Base-by-base conservation (phyloP, 257 asterid species). In the Striga asiatica region DNA sequence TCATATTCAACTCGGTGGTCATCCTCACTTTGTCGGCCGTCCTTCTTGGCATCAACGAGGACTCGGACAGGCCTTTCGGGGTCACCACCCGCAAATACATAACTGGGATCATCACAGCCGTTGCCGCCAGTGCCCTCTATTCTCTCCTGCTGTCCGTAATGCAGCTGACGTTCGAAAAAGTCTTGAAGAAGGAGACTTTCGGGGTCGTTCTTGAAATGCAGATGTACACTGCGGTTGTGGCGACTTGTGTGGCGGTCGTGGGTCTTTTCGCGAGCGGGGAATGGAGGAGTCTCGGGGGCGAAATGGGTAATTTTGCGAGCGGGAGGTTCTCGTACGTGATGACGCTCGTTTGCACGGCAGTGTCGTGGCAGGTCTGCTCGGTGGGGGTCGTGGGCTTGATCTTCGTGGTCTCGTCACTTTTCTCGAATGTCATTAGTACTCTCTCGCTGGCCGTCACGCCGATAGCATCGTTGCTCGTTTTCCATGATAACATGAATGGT, bases 401-500 rank as follows among this genome's bases (percentile, higher is more conserved):
- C 48, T 91, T 78, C 4, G 73, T 87, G 64, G 94, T 84, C 50
- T 78, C 96, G 0, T 87, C 96, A n/a, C 76, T 91, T 4, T 91
- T 87, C 74, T 91, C 96, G 4, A 87, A 91, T 31, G 98, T 80
- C 43, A 84, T 91, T 14, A 87, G 95, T 41, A 91, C 96, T 7
- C 83, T 87, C 10, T 91, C 98, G 2, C 71, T 87, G 78, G 96
- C 92, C 0, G 73, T 91, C 25, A 91, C 96, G 14, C 96, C 95
- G 2, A 53, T 87, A 35, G 93, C 92, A 4, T 71, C 96, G 18
- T 62, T 87, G 50, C 46, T 87, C 5, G 63, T 87, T 45, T 83
- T 86, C 60, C 96, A 82, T 41, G 98, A 91, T 50, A 73, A 68
- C 65, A 74, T 80, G 85, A 81, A 78, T 1, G 88, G 92, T 1